A percentile compares a stretch with the other conserved stretches of the same genome.
These are phyloP conservation scores for Epithemia pelagica DNA, from an alignment of 108 stramenopile species.

Conservation along the genomic window DNA sequence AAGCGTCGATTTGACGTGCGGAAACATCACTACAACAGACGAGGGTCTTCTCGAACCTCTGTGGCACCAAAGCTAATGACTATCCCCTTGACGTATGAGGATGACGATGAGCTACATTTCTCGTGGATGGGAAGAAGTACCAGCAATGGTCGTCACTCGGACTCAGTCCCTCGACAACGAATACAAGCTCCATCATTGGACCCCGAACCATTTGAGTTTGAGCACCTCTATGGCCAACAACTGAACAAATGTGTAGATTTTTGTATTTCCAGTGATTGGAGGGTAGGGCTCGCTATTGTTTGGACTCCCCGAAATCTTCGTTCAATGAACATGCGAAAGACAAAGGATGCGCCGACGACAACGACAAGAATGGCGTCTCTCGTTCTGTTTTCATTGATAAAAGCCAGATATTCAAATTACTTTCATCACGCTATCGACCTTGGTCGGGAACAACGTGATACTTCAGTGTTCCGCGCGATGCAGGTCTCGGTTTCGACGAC, in stretches of 20 bases:
- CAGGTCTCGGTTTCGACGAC: not conserved
- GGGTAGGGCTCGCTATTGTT: not conserved
- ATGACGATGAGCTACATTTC: not conserved
- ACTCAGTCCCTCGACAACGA: not conserved
- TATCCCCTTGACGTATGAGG: not conserved
- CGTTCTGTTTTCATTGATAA: not conserved
- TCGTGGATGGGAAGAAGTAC: not conserved
- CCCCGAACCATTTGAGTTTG: not conserved
- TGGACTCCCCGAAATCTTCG: not conserved
- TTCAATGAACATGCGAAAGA: not conserved
- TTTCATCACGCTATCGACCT: too few species aligned
- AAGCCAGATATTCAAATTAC: not conserved
- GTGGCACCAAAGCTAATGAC: not conserved
- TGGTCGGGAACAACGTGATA: too few species aligned
- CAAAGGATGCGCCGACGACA: not conserved
- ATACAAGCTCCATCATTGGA: not conserved
- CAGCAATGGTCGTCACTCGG: not conserved
- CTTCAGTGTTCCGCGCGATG: not conserved
- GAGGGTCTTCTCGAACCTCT: not conserved
- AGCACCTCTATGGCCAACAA: not conserved
- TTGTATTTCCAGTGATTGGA: not conserved
- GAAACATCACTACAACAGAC: not conserved
- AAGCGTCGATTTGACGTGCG: not conserved
- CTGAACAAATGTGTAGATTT: not conserved
- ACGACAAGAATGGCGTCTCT: not conserved